Evolutionary conservation across 768 basidiomycete species (phyloP).

Genomic region (Amanita rimosa): DNA sequence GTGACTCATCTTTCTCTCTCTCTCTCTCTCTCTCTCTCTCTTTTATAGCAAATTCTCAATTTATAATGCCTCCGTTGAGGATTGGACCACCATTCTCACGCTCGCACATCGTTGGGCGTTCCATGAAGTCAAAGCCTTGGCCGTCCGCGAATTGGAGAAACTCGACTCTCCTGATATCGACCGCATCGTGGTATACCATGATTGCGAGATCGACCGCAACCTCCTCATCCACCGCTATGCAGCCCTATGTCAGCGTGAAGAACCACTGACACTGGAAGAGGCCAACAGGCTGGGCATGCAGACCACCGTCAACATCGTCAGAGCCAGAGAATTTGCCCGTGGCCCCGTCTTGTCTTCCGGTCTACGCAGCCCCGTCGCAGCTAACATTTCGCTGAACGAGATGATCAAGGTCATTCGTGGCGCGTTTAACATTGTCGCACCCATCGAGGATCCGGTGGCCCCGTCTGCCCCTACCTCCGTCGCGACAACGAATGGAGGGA

Average conservation of each 20-base stretch:
- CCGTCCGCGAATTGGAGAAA: constrained; percentile 2
- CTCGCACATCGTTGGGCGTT: constrained; percentile 44
- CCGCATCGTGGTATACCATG: constrained; percentile 41
- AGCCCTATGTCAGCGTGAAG: constrained; percentile 36
- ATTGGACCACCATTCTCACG: constrained; percentile 41
- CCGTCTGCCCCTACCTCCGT: neutral
- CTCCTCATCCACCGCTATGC: constrained; percentile 43
- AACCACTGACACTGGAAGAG: constrained; percentile 41
- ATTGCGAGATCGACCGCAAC: constrained; percentile 32
- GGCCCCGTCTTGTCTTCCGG: constrained; percentile 20
- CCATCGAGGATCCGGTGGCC: neutral
- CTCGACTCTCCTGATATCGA: constrained; percentile 4
- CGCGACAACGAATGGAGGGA: neutral
- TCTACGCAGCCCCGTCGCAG: constrained; percentile 22
- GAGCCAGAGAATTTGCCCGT: constrained; percentile 39
- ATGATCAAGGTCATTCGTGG: constrained; percentile 24
- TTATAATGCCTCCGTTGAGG: constrained; percentile 28
- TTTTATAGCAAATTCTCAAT: constrained; percentile 17
- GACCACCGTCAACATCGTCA: constrained; percentile 38
- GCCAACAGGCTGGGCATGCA: constrained; percentile 46
- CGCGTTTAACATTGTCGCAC: constrained; percentile 15
- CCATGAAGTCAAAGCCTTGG: constrained; percentile 3
- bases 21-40: too few relatives aligned
- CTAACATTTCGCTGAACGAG: constrained; percentile 19
- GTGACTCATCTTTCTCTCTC: too few relatives aligned